Conservation (phyloP, 257 asterid species). For the Misopates orontium region DNA sequence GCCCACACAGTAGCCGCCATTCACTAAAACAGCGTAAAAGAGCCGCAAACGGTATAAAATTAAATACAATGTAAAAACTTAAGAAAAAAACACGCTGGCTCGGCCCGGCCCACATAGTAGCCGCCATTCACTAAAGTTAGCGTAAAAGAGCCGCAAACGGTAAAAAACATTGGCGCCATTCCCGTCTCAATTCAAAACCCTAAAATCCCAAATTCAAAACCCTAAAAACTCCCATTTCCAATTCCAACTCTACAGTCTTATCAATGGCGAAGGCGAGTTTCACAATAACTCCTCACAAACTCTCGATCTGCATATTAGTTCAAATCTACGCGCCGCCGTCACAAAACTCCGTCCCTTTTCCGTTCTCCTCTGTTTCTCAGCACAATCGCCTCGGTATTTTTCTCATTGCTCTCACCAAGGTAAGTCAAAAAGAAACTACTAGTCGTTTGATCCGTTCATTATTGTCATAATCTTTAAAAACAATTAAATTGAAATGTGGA, state of each 20-base stretch:
- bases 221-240: conserved; percentile 34
- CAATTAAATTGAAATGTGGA: not conserved
- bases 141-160: too few species aligned
- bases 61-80: too few species aligned
- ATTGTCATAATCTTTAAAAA: not conserved
- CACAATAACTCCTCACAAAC: conserved; percentile 80
- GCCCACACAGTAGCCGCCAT: too few species aligned
- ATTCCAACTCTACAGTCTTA: conserved; percentile 10
- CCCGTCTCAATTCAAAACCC: too few species aligned
- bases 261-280: conserved; percentile 60
- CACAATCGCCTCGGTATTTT: conserved; percentile 82
- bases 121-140: too few species aligned
- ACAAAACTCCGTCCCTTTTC: conserved; percentile 67
- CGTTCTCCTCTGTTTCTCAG: conserved; percentile 84
- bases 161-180: too few species aligned
- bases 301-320: conserved; percentile 71
- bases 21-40: too few species aligned
- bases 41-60: too few species aligned
- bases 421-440: not conserved
- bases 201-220: conserved; percentile 30
- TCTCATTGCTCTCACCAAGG: conserved; percentile 78
- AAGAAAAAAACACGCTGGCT: too few species aligned
- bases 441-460: not conserved
- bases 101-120: too few species aligned
- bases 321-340: conserved; percentile 85